Percentiles rank a stretch among this genome's conserved stretches.
Evolutionary conservation across 2,329 filamentous ascomycete genomes (phyloP).

Genomic region (Colletotrichum graminicola): DNA sequence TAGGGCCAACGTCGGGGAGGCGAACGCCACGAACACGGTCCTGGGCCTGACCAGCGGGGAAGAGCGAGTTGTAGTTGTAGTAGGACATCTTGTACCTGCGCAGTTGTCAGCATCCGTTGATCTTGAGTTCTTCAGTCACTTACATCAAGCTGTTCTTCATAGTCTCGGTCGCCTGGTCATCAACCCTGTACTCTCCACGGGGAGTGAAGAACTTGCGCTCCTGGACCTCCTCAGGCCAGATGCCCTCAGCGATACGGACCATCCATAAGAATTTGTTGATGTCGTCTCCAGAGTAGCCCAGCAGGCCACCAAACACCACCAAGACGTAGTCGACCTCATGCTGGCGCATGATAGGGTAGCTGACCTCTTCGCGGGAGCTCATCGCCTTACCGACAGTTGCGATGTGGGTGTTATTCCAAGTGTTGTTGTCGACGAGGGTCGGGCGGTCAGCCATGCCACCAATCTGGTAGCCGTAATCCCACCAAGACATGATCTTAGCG

Average conservation of each 20-base stretch:
- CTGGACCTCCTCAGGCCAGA: conserved; percentile 99
- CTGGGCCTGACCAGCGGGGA: conserved; percentile 89
- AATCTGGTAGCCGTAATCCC: conserved; percentile 99
- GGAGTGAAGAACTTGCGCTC: conserved; percentile 96
- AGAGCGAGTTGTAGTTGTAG: conserved; percentile 94
- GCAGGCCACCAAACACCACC: conserved; percentile 93
- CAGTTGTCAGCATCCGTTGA: conserved; percentile 45
- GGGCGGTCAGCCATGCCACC: conserved; percentile 98
- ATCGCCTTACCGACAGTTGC: conserved; percentile 99
- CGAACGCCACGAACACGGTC: conserved; percentile 88
- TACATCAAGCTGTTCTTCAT: conserved; percentile 99
- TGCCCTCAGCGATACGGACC: conserved; percentile 98
- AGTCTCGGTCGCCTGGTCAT: conserved; percentile 90
- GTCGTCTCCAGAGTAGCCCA: conserved; percentile 98
- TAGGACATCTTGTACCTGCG: conserved; percentile 99
- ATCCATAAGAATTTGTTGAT: conserved; percentile 99
- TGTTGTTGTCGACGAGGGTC: conserved; percentile 99
- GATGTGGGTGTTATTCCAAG: conserved; percentile 99
- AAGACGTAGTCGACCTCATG: conserved; percentile 99
- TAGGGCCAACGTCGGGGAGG: conserved; percentile 86
- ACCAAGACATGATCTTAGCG: conserved; percentile 99
- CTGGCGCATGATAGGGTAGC: conserved; percentile 97
- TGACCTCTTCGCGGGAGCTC: conserved; percentile 97
- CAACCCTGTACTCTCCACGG: conserved; percentile 94
- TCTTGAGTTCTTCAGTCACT: conserved; percentile 54